Evolutionary conservation across 2,329 filamentous ascomycete species (phyloP).

Genomic region (Epichloe elymi): DNA sequence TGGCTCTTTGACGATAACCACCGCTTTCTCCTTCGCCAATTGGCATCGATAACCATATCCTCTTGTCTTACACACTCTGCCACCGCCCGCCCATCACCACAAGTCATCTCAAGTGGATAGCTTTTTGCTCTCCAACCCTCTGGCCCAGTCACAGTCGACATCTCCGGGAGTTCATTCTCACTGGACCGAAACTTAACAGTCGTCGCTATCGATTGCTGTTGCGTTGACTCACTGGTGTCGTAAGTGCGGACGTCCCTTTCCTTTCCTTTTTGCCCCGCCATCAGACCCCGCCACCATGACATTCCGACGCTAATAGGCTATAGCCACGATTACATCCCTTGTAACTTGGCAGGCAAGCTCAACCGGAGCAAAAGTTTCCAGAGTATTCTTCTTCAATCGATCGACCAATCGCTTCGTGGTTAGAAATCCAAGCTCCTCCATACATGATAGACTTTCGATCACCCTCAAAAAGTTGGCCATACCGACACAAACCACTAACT

Average conservation of each 20-base stretch:
- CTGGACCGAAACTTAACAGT: neutral
- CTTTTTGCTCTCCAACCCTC: neutral
- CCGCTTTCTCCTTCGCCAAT: constrained; percentile 1
- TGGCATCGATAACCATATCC: neutral
- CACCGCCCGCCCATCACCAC: neutral
- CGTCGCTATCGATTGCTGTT: neutral
- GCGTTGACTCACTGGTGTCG: neutral
- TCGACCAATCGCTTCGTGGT: neutral
- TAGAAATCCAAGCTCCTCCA: neutral
- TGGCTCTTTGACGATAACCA: neutral
- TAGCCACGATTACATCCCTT: neutral
- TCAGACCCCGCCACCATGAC: neutral
- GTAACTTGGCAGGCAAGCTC: neutral
- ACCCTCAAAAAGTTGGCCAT: too few species aligned
- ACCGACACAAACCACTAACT: neutral
- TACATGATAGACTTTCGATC: neutral
- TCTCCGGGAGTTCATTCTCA: neutral
- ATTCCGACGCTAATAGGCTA: neutral
- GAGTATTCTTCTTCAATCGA: neutral
- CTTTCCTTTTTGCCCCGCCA: neutral
- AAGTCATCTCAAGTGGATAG: neutral
- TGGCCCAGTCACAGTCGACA: too few species aligned
- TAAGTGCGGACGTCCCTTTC: neutral
- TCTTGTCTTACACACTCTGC: constrained; percentile 1
- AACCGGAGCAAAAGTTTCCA: neutral